Conservation (phyloP, 345 rosid species). For the Erucastrum elatum region DNA sequence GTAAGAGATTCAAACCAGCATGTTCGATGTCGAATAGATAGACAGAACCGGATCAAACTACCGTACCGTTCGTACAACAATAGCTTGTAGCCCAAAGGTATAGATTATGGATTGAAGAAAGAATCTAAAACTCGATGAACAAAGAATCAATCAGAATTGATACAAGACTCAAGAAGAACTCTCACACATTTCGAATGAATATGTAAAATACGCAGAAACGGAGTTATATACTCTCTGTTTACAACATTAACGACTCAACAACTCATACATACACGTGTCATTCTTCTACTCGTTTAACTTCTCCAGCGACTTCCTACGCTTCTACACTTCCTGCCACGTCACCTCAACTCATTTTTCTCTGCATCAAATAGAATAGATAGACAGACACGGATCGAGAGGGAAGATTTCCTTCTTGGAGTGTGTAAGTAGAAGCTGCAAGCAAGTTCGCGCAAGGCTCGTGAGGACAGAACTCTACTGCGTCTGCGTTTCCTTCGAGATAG, state of each 20-base stretch:
- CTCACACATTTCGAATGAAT: too few species aligned
- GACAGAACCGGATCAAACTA: slow-evolving; percentile 57
- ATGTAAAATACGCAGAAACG: too few species aligned
- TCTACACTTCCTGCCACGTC: too few species aligned
- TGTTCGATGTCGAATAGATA: slow-evolving; percentile 60
- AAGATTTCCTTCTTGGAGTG: slow-evolving; percentile 68
- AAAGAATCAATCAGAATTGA: background rate
- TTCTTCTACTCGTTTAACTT: too few species aligned
- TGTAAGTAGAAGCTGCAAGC: slow-evolving; percentile 78
- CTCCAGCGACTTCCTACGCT: too few species aligned
- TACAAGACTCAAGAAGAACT: background rate
- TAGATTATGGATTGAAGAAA: background rate
- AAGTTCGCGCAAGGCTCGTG: slow-evolving; percentile 45
- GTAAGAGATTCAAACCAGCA: slow-evolving; percentile 51
- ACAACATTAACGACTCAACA: too few species aligned
- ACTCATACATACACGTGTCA: too few species aligned
- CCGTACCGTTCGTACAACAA: background rate
- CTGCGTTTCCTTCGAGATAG: slow-evolving; percentile 72
- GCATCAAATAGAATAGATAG: too few species aligned
- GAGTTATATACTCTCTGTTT: too few species aligned
- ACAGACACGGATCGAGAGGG: too few species aligned
- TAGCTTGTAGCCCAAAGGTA: background rate
- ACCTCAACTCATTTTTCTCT: too few species aligned
- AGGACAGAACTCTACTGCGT: slow-evolving; percentile 82
- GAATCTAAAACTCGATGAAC: background rate